Conservation (phyloP, 139 green algal genomes). For the Chlorella sp. region DNA sequence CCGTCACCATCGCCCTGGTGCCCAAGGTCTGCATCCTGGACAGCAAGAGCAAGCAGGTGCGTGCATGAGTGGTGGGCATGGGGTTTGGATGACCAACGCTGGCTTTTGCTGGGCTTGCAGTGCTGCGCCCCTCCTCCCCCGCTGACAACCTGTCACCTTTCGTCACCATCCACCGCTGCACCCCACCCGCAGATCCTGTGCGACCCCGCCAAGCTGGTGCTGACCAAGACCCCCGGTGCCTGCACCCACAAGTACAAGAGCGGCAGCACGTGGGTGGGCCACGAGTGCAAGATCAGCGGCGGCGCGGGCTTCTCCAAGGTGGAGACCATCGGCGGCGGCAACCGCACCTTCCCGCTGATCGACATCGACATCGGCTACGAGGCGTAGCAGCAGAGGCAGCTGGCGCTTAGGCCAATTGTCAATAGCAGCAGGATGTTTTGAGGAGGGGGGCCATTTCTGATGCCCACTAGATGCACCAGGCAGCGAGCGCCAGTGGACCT, state of each 20-base stretch:
- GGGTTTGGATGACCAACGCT: not conserved
- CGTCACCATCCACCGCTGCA: no score
- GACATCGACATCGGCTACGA: not conserved
- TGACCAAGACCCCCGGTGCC: slow-evolving; percentile 42
- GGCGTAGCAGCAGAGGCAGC: not conserved
- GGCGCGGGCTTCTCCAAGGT: slow-evolving; percentile 14
- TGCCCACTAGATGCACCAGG: no score
- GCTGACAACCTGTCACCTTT: no score
- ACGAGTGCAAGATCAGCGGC: slow-evolving; percentile 46
- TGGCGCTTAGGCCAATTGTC: no score
- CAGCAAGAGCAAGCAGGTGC: slow-evolving; percentile 11
- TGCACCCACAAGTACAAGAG: slow-evolving; percentile 47
- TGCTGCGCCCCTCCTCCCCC: not conserved
- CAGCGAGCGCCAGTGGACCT: no score
- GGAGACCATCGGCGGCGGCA: slow-evolving; percentile 24
- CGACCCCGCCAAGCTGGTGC: slow-evolving; percentile 46
- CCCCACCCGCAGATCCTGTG: slow-evolving; percentile 43
- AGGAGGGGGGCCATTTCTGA: no score
- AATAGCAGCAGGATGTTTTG: no score
- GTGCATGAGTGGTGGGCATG: not conserved
- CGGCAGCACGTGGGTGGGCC: slow-evolving; percentile 24
- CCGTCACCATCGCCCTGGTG: slow-evolving; percentile 23
- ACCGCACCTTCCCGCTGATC: slow-evolving; percentile 3
- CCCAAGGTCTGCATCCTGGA: slow-evolving; percentile 47
- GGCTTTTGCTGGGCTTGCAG: not conserved